Percentiles rank a stretch among this genome's conserved stretches.
These are phyloP conservation scores for Bauhinia variegata DNA, from an alignment of 306 rosid genomes.

Conservation along the genomic window DNA sequence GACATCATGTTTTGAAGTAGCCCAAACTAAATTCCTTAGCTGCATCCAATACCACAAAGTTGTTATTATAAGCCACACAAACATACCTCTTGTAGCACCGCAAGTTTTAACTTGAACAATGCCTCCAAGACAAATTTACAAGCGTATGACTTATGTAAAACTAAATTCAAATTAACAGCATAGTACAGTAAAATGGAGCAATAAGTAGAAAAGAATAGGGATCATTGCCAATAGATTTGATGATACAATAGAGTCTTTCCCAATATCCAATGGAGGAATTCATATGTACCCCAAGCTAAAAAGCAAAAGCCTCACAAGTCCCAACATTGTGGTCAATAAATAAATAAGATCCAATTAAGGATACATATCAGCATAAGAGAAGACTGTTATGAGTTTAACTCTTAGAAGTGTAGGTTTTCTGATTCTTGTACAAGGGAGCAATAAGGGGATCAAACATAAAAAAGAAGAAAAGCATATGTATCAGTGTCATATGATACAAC, in stretches of 20 bases:
- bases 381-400: not conserved
- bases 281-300: too few species aligned
- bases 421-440: not conserved
- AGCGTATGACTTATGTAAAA: not conserved
- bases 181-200: too few species aligned
- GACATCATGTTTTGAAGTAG: slow-evolving; percentile 84
- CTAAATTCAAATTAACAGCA: not conserved
- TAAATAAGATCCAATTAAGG: too few species aligned
- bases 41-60: slow-evolving; percentile 40
- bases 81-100: not conserved
- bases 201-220: too few species aligned
- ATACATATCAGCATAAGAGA: too few species aligned
- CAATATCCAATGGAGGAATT: too few species aligned
- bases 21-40: slow-evolving; percentile 91
- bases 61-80: slow-evolving; percentile 19
- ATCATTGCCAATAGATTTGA: too few species aligned
- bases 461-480: not conserved
- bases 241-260: too few species aligned
- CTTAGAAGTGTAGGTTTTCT: not conserved
- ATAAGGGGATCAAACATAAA: not conserved
- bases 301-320: too few species aligned
- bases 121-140: slow-evolving; percentile 1
- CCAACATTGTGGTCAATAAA: not conserved
- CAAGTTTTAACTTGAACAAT: not conserved
- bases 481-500: slow-evolving; percentile 9